Evolutionary conservation across 2,329 filamentous ascomycete genomes (phyloP).

Genomic region (Microsporum ferrugineum): DNA sequence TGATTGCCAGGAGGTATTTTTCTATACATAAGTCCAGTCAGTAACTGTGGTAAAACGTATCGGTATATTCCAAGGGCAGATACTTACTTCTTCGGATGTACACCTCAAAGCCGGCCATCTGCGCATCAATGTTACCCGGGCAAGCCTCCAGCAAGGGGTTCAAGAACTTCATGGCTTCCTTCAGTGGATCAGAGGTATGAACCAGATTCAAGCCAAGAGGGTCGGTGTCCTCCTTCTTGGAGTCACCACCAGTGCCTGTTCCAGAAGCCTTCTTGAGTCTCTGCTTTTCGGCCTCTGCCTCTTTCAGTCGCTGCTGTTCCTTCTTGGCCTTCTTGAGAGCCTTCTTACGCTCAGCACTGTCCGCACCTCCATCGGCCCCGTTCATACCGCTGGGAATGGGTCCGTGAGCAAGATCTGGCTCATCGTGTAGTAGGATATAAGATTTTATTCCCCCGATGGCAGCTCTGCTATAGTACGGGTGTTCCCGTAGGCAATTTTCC

Average conservation of each 20-base stretch:
- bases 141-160: conserved; percentile 69
- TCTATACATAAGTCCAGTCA: conserved; percentile 37
- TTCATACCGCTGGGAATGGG: conserved; percentile 45
- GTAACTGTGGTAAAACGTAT: background rate
- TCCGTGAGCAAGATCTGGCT: conserved; percentile 54
- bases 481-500: conserved; percentile 83
- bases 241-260: conserved; percentile 47
- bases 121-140: conserved; percentile 67
- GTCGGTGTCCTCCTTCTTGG: conserved; percentile 83
- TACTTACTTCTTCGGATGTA: conserved; percentile 68
- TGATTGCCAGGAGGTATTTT: conserved; percentile 78
- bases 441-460: conserved; percentile 70
- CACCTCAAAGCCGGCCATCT: conserved; percentile 81
- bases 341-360: conserved; percentile 65
- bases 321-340: conserved; percentile 82
- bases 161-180: conserved; percentile 79
- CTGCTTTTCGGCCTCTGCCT: conserved; percentile 69
- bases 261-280: conserved; percentile 68
- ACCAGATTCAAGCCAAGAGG: conserved; percentile 70
- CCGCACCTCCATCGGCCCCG: conserved; percentile 41
- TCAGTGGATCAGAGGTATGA: conserved; percentile 69
- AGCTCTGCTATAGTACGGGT: conserved; percentile 81
- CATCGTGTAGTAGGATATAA: conserved; percentile 69
- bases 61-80: background rate
- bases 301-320: conserved; percentile 60